Evolutionary conservation across 257 asterid genomes (phyloP), one percentile per base, ranked within the genome.

Genomic region (Solanum etuberosum): DNA sequence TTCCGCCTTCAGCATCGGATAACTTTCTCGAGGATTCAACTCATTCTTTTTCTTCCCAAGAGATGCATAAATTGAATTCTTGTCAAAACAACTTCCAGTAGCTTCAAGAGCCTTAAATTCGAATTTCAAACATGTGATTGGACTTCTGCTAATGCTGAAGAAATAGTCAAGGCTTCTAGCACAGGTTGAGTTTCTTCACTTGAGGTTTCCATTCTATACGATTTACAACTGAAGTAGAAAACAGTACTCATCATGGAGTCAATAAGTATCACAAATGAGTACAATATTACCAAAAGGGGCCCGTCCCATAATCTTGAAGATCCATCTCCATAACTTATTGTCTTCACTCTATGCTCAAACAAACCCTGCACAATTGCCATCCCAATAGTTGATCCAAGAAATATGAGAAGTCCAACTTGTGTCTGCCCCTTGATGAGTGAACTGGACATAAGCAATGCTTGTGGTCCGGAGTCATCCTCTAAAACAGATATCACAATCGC

Each of bases 291-390:
- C 94, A 97, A 89, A 87, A 97, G 97, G 4, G 99, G 99, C 32
- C 99, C 98, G 92, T 97, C 99, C 99, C 98, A 97, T 84, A 97
- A 88, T 90, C 98, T 92, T 10, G 98, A 97, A 78, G 99, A 94
- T 65, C 98, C 98, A 90, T 95, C 98, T 85, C 99, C 99, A 88
- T 97, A 97, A 80, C 99, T 95, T 85, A 97, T 87, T 18, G 96
- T 94, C 91, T 94, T 97, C 84, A 97, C 99, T 88, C 99, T 90
- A 87, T 95, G 99, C 90, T 95, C 98, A 87, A 94, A 97, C 48
- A 97, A 89, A 74, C 96, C 98, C 91, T 97, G 96, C 88, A 97
- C 98, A 46, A 97, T 91, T 27, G 96, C 97, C 98, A 94, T 88
- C 82, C 98, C 99, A 20, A 95, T 91, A 0, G 98, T 95, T 12